Evolutionary conservation across 768 basidiomycete species (phyloP).

Genomic region (Paxillus involutus): DNA sequence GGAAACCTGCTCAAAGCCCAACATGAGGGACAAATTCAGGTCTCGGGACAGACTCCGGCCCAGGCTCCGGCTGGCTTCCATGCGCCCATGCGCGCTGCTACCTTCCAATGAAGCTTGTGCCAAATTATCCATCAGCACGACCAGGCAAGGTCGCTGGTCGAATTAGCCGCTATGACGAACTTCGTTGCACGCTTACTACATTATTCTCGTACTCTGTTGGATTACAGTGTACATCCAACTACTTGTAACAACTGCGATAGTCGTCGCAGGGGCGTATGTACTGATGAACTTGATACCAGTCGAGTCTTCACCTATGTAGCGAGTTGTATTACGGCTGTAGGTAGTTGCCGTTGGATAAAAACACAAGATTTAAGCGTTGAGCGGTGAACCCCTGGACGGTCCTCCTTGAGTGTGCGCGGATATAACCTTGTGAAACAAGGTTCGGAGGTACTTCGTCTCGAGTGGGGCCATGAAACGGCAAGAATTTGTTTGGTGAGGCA

Average conservation of each 20-base stretch:
- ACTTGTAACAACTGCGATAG: slow-evolving; percentile 4
- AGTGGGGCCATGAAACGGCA: slow-evolving; percentile 1
- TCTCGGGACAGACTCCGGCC: slow-evolving; percentile 15
- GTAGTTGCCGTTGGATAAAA: slow-evolving; percentile 2
- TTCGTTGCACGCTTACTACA: slow-evolving; percentile 22
- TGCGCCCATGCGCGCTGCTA: slow-evolving; percentile 29
- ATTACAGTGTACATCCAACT: slow-evolving; percentile 10
- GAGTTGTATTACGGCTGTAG: slow-evolving; percentile 14
- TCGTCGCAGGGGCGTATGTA: slow-evolving; percentile 3
- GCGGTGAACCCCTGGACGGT: slow-evolving; percentile 23
- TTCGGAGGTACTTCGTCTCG: neutral
- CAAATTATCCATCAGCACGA: slow-evolving; percentile 3
- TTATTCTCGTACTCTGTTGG: slow-evolving; percentile 3
- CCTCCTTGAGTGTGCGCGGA: slow-evolving; percentile 17
- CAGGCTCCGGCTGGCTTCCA: slow-evolving; percentile 21
- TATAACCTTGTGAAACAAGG: slow-evolving; percentile 25
- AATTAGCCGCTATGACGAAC: slow-evolving; percentile 16
- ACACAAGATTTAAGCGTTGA: neutral
- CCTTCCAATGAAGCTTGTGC: slow-evolving; percentile 21
- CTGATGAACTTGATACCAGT: slow-evolving; percentile 11
- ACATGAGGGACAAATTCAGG: slow-evolving; percentile 38
- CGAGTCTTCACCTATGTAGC: slow-evolving; percentile 8
- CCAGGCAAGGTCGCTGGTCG: slow-evolving; percentile 22
- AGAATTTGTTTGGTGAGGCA: slow-evolving; percentile 12
- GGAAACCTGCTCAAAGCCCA: slow-evolving; percentile 56